Evolutionary conservation across 2,329 filamentous ascomycete genomes (phyloP).

Genomic region (Trichoderma koningiopsis): DNA sequence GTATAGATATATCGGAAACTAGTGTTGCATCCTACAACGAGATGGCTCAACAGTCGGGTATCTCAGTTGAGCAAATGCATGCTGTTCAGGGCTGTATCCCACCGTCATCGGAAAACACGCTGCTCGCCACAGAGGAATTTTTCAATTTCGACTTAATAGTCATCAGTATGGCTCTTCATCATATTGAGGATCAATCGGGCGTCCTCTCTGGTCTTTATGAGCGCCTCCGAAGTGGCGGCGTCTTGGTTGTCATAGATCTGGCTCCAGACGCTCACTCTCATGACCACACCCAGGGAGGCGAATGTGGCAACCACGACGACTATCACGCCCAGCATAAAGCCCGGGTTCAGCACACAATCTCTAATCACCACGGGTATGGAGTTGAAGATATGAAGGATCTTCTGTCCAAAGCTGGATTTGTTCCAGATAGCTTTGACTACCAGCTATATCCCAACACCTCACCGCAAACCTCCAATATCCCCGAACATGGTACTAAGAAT

Average conservation of each 20-base stretch:
- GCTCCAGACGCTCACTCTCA: conserved; percentile 4
- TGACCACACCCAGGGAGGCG: neutral
- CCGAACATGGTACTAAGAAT: neutral
- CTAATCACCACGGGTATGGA: conserved; percentile 6
- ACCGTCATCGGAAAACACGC: neutral
- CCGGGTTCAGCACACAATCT: neutral
- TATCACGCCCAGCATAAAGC: neutral
- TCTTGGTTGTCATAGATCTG: conserved; percentile 13
- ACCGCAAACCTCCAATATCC: neutral
- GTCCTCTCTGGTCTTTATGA: conserved; percentile 1
- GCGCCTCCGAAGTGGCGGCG: conserved; percentile 3
- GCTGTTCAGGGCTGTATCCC: conserved; percentile 9
- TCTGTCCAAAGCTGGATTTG: neutral
- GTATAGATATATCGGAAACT: conserved; percentile 5
- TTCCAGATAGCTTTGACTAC: conserved; percentile 8
- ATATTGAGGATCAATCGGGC: neutral
- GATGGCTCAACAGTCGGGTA: neutral
- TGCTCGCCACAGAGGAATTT: neutral
- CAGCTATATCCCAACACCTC: neutral
- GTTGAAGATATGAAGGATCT: conserved; percentile 11
- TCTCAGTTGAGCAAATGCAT: neutral
- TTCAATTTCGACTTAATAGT: conserved; percentile 6
- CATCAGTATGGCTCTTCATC: conserved; percentile 15
- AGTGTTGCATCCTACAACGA: conserved; percentile 13
- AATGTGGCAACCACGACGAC: neutral